Conservation (phyloP, 495 filamentous ascomycete genomes). For the Lasiosphaeria miniovina region DNA sequence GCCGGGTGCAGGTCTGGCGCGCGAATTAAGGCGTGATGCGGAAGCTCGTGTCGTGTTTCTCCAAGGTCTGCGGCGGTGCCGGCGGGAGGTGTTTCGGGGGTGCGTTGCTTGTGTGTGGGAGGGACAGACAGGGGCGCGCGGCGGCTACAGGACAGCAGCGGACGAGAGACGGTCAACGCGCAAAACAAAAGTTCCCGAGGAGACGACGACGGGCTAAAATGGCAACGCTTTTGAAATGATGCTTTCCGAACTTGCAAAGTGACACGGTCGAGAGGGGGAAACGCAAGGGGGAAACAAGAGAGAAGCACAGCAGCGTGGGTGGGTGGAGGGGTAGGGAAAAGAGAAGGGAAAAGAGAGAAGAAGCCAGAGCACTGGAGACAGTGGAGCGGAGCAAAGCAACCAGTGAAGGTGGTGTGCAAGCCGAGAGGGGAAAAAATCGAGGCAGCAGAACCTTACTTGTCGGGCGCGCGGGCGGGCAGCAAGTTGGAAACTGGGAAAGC, state of each 20-base stretch:
- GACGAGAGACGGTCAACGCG: conserved; percentile 37
- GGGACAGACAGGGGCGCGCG: too few species aligned
- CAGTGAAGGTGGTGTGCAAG: too few species aligned
- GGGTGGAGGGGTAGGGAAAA: neutral
- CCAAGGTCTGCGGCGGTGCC: too few species aligned
- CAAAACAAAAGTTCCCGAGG: conserved; percentile 23
- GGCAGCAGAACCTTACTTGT: conserved; percentile 16
- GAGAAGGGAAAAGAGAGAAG: conserved; percentile 10
- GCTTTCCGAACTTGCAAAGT: conserved; percentile 19
- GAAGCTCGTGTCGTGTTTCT: too few species aligned
- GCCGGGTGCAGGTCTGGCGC: too few species aligned
- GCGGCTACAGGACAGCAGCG: too few species aligned
- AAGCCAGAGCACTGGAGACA: conserved; percentile 11
- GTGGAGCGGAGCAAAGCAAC: conserved; percentile 15
- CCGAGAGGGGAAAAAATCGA: conserved; percentile 18
- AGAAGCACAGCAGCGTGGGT: conserved; percentile 9
- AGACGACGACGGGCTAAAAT: conserved; percentile 22
- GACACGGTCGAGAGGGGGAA: conserved; percentile 12
- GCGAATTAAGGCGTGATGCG: too few species aligned
- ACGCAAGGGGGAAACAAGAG: conserved; percentile 9
- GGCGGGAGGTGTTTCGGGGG: too few species aligned
- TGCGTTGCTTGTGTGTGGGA: too few species aligned
- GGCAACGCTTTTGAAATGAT: conserved; percentile 7
- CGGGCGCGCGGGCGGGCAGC: conserved; percentile 20
- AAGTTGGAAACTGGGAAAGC: conserved; percentile 29